A percentile compares a stretch with the other conserved stretches of the same genome.
Conservation (phyloP, 2,329 filamentous ascomycete genomes). For the Juglanconis juglandina region DNA sequence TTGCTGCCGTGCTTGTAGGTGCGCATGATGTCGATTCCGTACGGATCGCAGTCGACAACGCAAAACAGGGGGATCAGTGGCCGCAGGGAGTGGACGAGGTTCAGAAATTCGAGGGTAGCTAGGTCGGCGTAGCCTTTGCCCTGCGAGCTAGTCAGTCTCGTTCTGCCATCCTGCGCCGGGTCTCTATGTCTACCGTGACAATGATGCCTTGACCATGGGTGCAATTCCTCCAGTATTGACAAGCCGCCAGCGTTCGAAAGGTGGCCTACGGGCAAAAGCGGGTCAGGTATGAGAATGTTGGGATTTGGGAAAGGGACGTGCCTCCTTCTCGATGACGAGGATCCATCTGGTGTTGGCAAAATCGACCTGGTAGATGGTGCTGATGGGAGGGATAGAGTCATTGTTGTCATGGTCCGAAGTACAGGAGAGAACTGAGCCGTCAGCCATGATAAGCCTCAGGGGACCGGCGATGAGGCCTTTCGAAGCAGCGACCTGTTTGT, state of each 20-base stretch:
- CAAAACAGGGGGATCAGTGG: constrained; percentile 56
- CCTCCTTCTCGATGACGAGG: constrained; percentile 77
- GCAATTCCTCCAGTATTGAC: constrained; percentile 50
- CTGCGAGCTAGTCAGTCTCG: constrained; percentile 34
- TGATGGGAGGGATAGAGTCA: constrained; percentile 54
- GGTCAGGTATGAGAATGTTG: constrained; percentile 16
- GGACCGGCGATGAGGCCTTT: constrained; percentile 69
- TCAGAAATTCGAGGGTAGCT: constrained; percentile 63
- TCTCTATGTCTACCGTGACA: constrained; percentile 53
- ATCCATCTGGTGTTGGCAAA: constrained; percentile 58
- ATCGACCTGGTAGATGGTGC: constrained; percentile 47
- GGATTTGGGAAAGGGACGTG: constrained; percentile 26
- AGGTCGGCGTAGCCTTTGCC: constrained; percentile 82
- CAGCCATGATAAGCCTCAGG: constrained; percentile 36
- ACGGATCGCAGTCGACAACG: constrained; percentile 72
- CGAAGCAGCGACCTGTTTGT: constrained; percentile 62
- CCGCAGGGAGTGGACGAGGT: constrained; percentile 43
- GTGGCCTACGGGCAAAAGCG: constrained; percentile 53
- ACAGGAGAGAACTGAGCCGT: constrained; percentile 28
- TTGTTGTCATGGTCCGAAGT: constrained; percentile 28
- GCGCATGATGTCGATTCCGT: constrained; percentile 69
- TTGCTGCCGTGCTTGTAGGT: constrained; percentile 72
- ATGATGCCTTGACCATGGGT: constrained; percentile 57
- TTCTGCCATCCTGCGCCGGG: neutral
- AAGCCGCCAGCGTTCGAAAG: constrained; percentile 63